Base-by-base conservation (phyloP, 164 flowering plant species). In the Macadamia integrifolia region DNA sequence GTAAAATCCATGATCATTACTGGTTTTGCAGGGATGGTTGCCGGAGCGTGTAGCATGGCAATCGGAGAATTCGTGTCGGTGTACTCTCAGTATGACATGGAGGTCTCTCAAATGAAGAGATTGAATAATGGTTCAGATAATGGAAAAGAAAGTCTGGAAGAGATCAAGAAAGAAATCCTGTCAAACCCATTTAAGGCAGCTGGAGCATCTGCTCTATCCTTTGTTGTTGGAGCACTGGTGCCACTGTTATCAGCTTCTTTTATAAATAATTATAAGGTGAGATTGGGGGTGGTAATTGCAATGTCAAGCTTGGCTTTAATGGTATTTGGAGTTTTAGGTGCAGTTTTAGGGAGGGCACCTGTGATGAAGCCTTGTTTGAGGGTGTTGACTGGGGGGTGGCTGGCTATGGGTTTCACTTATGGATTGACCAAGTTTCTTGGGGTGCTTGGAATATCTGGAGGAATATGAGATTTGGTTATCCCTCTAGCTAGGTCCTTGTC, bases 341-440 rank as follows among this genome's bases (percentile, higher is more conserved):
- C 62, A 0, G 62, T 60, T 13, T 60, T 60, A 30, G 62, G 62
- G 4, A 29, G 17, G 35, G 5, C 62, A 60, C 62, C 62, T 30
- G 35, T 60, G 42, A 30, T 5, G 63, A 60, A 17, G n/a, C 32
- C 63, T 12, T 31, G 44, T n/a, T 60, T 60, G 14, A 60, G 63
- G 63, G 63, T 60, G 6, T 31, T 60, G 46, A 43, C 32, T 60
- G 63, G 63, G 6, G 63, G n/a, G 3, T 46, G 50, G 50, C 9
- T 46, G 12, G 50, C 50, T n/a, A 46, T 46, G 50, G 50, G 11
- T 46, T 11, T 60, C 13, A 60, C 63, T 8, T 60, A 11, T 31
- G 63, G 63, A 17, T 31, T 60, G 43, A 60, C 63, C 30, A 60
- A 60, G 63, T 60, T 60, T n/a, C n/a, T n/a, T n/a, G n/a, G n/a